These are phyloP conservation scores for Fusarium concolor DNA, from an alignment of 2,329 filamentous ascomycete species.

Conservation along the genomic window DNA sequence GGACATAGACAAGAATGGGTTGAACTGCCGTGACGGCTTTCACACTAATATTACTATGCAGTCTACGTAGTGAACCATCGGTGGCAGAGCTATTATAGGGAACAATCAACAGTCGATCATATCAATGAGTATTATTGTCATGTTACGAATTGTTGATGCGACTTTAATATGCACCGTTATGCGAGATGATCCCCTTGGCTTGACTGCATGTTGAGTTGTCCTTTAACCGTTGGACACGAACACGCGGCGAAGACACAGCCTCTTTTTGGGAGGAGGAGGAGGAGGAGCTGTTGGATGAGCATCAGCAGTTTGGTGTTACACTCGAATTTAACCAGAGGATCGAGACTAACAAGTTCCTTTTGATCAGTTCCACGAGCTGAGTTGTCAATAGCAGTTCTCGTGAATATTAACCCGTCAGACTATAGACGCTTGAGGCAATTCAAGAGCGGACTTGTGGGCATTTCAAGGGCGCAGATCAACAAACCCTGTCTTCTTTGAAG, in stretches of 20 bases:
- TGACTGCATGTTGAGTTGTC: slow-evolving; percentile 10
- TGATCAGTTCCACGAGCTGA: neutral
- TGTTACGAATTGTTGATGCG: slow-evolving; percentile 18
- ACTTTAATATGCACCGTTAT: slow-evolving; percentile 30
- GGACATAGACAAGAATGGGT: slow-evolving; percentile 11
- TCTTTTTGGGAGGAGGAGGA: neutral
- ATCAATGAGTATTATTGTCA: slow-evolving; percentile 11
- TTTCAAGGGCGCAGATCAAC: slow-evolving; percentile 13
- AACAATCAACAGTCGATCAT: slow-evolving; percentile 31
- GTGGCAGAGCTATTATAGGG: slow-evolving; percentile 12
- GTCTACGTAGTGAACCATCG: slow-evolving; percentile 3
- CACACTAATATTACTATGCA: neutral
- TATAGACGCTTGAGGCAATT: no score
- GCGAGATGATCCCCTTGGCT: slow-evolving; percentile 22
- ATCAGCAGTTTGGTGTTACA: slow-evolving; percentile 14
- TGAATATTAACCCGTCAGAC: no score
- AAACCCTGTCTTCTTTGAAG: slow-evolving; percentile 5
- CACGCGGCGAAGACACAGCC: slow-evolving; percentile 30
- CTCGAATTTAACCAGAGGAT: slow-evolving; percentile 4
- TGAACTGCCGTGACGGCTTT: slow-evolving; percentile 18
- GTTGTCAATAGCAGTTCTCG: no score
- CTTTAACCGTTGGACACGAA: slow-evolving; percentile 36
- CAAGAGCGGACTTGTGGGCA: neutral
- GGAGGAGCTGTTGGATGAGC: slow-evolving; percentile 10
- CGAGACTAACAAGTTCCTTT: slow-evolving; percentile 6